Conservation (phyloP, 345 rosid genomes). For the Noccaea bulbosa region DNA sequence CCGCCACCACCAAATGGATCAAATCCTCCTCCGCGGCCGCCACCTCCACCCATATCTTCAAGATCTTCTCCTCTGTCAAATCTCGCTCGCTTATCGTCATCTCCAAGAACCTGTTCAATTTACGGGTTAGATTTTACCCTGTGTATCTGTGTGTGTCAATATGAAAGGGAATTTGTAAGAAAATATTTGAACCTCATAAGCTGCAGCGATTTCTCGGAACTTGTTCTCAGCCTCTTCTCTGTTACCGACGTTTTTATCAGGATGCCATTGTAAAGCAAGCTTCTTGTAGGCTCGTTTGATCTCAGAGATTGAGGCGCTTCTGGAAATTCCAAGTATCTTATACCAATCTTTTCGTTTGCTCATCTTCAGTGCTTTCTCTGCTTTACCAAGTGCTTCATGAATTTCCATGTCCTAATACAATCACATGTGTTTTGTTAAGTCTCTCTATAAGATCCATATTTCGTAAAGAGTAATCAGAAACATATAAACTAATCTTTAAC, state of each 20-base stretch:
- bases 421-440: slow-evolving; percentile 21
- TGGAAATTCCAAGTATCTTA: slow-evolving; percentile 84
- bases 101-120: slow-evolving; percentile 72
- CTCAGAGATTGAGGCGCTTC: slow-evolving; percentile 75
- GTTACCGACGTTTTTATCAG: slow-evolving; percentile 89
- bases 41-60: slow-evolving; percentile 89
- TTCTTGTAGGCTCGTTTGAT: slow-evolving; percentile 96
- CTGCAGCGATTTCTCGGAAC: slow-evolving; percentile 93
- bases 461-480: not conserved
- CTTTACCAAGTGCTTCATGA: slow-evolving; percentile 78
- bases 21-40: slow-evolving; percentile 73
- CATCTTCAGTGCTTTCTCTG: slow-evolving; percentile 97
- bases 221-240: slow-evolving; percentile 97
- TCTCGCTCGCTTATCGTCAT: slow-evolving; percentile 86
- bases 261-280: slow-evolving; percentile 98
- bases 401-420: slow-evolving; percentile 73
- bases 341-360: slow-evolving; percentile 98
- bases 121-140: slow-evolving; percentile 4
- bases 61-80: slow-evolving; percentile 96
- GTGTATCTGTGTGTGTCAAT: not conserved
- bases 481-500: slow-evolving; percentile 27
- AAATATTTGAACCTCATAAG: slow-evolving; percentile 74
- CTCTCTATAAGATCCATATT: slow-evolving; percentile 4
- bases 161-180: slow-evolving; percentile 6
- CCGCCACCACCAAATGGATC: slow-evolving; percentile 84